Base-by-base conservation (phyloP, 495 filamentous ascomycete species). In the Monascus purpureus region DNA sequence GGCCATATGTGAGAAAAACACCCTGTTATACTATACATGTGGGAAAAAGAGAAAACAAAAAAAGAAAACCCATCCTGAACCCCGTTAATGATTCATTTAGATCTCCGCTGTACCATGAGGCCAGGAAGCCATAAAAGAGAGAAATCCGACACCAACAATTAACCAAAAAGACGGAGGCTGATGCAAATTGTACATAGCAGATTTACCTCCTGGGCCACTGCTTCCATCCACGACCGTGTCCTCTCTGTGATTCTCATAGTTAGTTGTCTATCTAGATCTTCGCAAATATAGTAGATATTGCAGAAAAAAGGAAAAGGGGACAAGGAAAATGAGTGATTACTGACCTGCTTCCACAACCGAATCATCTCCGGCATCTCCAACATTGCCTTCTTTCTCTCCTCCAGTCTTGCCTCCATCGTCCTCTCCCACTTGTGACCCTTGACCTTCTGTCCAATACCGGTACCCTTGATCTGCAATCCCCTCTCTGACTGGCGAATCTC, bases 361-460 rank as follows among this genome's bases (percentile, higher is more conserved):
- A 97, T 76, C 63, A 94, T 71, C 46, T 76, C 68, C 40, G 86
- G 83, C 90, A 97, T 97, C 36, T 72, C 76, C 62, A 82, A 50
- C 86, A 97, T 96, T 32, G 90, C 90, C 56, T 81, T 67, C 68
- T 76, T 79, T 52, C 86, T 72, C 63, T 78, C 74, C 54, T 93
- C 87, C 64, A 96, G 69, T 53, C 80, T 73, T 29, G 67, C 62
- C 61, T 80, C 77, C 66, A 94, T 60, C 40, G 76, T 82, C 55
- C 90, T 73, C 68, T 97, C 90, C 74, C 82, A 82, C 51, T 70
- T 68, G 59, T 95, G 83, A 47, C 90, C 90, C 75, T 94, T 95
- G 42, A 93, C 86, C 53, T 71, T 74, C 65, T 92, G 72, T n/a
- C 85, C 86, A 38, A 83, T 71, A 65, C 88, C 83, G 12, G 90